Evolutionary conservation across 441 rosid genomes (phyloP).

Genomic region (Adansonia grandidieri): DNA sequence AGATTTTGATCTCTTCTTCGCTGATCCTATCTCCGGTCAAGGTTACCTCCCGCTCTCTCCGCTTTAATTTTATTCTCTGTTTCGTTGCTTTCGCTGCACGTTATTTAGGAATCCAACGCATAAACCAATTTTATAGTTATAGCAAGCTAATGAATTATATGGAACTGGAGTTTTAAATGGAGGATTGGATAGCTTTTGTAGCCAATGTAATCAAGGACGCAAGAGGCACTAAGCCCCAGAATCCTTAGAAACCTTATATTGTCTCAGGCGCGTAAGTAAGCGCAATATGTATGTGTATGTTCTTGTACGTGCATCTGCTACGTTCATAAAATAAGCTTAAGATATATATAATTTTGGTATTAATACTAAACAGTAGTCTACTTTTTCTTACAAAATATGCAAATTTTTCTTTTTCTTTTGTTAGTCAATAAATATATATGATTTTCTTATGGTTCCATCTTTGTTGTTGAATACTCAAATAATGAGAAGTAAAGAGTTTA

Average conservation of each 20-base stretch:
- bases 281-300: background rate
- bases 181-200: background rate
- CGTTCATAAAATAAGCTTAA: background rate
- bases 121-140: background rate
- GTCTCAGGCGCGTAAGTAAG: background rate
- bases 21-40: slow-evolving; percentile 50
- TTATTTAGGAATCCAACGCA: background rate
- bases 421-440: background rate
- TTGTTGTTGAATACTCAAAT: background rate
- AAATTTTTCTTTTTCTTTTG: background rate
- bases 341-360: background rate
- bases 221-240: background rate
- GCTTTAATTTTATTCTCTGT: slow-evolving; percentile 1
- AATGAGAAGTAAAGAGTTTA: background rate
- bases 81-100: slow-evolving; percentile 14
- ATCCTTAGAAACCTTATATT: background rate
- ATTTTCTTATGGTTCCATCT: background rate
- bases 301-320: background rate
- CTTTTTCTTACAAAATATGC: background rate
- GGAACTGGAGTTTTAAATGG: background rate
- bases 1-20: slow-evolving; percentile 52
- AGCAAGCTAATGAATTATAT: background rate
- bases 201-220: background rate
- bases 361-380: background rate
- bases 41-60: slow-evolving; percentile 35